Percentiles rank a stretch among this genome's conserved stretches.
Evolutionary conservation across 2,329 filamentous ascomycete species (phyloP).

Genomic region (Aspergillus pseudotamarii): DNA sequence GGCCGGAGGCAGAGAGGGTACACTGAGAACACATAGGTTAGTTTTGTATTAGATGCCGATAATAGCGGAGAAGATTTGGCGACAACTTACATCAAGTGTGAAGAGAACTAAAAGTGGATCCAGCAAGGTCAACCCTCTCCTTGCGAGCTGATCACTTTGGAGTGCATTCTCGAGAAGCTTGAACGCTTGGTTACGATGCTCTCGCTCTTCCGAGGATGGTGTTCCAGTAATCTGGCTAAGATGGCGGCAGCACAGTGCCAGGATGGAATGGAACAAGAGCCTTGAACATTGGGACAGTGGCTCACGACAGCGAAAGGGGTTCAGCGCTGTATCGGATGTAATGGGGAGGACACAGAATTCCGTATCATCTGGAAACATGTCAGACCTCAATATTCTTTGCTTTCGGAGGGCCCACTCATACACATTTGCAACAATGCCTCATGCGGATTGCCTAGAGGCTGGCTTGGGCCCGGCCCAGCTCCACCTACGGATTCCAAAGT

Average conservation of each 20-base stretch:
- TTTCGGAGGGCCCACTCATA: neutral
- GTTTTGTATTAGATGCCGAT: neutral
- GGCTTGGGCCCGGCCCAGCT: neutral
- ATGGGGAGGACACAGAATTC: constrained; percentile 40
- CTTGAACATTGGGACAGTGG: constrained; percentile 26
- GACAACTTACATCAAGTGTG: constrained; percentile 34
- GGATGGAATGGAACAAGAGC: constrained; percentile 32
- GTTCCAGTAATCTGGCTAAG: constrained; percentile 27
- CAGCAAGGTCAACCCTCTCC: constrained; percentile 17
- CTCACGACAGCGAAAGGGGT: constrained; percentile 35
- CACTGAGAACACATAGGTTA: constrained; percentile 25
- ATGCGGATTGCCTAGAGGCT: neutral
- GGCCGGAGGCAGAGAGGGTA: constrained; percentile 37
- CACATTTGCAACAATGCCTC: constrained; percentile 9
- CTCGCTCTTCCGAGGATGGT: neutral
- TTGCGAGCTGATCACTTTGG: constrained; percentile 6
- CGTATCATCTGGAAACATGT: constrained; percentile 32
- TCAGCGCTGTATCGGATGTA: constrained; percentile 34
- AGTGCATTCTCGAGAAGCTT: constrained; percentile 27
- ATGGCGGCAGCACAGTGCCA: constrained; percentile 35
- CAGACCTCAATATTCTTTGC: neutral
- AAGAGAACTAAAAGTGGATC: constrained; percentile 37
- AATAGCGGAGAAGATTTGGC: neutral
- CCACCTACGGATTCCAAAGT: neutral
- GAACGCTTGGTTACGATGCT: constrained; percentile 24